Evolutionary conservation across 257 asterid genomes (phyloP).

Genomic region (Nicotiana tomentosiformis): DNA sequence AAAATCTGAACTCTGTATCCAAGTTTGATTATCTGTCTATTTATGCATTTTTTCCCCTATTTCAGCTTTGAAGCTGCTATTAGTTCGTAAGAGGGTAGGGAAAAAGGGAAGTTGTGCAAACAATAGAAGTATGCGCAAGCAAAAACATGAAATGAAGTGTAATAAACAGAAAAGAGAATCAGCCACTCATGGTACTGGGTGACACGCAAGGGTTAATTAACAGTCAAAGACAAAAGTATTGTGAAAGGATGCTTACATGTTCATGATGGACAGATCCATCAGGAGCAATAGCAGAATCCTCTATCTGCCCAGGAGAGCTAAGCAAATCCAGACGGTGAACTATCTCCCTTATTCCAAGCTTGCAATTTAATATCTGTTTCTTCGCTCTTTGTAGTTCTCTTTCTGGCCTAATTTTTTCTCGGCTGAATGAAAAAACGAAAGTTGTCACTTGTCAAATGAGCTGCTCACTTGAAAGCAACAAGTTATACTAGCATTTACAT

Average conservation of each 20-base stretch:
- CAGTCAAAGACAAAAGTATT: neutral
- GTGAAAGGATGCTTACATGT: slow-evolving; percentile 45
- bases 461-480: neutral
- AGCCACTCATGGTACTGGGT: neutral
- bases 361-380: slow-evolving; percentile 77
- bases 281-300: slow-evolving; percentile 59
- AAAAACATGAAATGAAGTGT: neutral
- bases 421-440: slow-evolving; percentile 41
- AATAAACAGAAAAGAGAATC: neutral
- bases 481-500: neutral
- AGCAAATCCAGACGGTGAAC: slow-evolving; percentile 76
- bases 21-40: neutral
- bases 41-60: neutral
- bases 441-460: slow-evolving; percentile 16
- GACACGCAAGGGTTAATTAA: neutral
- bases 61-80: neutral
- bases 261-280: slow-evolving; percentile 95
- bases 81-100: neutral
- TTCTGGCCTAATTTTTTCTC: slow-evolving; percentile 91
- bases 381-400: slow-evolving; percentile 80
- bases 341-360: slow-evolving; percentile 94
- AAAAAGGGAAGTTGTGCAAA: neutral
- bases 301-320: slow-evolving; percentile 68
- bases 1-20: slow-evolving; percentile 8
- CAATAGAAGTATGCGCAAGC: neutral